Evolutionary conservation across 805 yeast genomes (phyloP).

Genomic region (Saturnispora quitensis): DNA sequence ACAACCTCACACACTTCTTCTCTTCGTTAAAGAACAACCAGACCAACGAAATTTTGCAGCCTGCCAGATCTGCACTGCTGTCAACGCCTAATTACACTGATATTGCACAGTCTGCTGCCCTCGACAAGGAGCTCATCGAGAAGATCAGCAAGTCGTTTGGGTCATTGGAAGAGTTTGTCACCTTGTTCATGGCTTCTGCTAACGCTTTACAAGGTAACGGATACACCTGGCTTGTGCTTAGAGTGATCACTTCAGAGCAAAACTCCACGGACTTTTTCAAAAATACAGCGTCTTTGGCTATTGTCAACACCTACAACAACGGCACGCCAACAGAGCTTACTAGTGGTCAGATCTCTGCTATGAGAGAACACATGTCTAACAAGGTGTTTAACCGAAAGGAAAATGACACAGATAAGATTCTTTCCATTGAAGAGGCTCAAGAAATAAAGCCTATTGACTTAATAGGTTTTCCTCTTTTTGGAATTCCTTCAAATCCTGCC

Average conservation of each 20-base stretch:
- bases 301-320: slow-evolving; percentile 80
- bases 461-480: slow-evolving; percentile 48
- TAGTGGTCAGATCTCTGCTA: slow-evolving; percentile 36
- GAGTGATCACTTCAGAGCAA: slow-evolving; percentile 20
- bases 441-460: slow-evolving; percentile 34
- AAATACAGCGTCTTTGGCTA: slow-evolving; percentile 40
- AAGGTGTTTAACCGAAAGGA: slow-evolving; percentile 9
- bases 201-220: slow-evolving; percentile 80
- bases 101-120: slow-evolving; percentile 20
- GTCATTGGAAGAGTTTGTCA: slow-evolving; percentile 63
- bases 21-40: slow-evolving; percentile 32
- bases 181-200: slow-evolving; percentile 61
- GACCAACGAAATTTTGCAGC: slow-evolving; percentile 15
- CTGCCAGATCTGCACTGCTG: slow-evolving; percentile 29
- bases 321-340: slow-evolving; percentile 70
- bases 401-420: slow-evolving; percentile 17
- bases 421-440: slow-evolving; percentile 33
- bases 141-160: slow-evolving; percentile 64
- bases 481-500: slow-evolving; percentile 65
- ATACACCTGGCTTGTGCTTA: slow-evolving; percentile 79
- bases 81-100: slow-evolving; percentile 24
- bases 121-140: slow-evolving; percentile 25
- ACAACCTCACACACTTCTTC: slow-evolving; percentile 40
- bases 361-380: slow-evolving; percentile 10
- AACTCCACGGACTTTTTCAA: slow-evolving; percentile 14